phyloP scores from a whole-genome alignment of 305 asterid genomes.

The Striga hermonthica region DNA sequence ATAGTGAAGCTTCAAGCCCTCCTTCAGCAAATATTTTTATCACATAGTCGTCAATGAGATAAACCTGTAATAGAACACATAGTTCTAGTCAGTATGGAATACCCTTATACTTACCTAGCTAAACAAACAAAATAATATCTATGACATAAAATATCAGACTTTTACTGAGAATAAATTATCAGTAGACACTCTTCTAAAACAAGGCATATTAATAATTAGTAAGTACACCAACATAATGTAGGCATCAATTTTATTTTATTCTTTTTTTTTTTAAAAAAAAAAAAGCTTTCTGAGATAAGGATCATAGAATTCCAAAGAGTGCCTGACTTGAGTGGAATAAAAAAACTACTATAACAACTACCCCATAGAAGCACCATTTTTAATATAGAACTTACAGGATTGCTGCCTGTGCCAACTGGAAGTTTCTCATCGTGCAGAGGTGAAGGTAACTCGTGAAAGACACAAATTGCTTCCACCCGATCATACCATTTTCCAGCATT shows the following conservation, averaged over 20 bases:
- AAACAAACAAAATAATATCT: not conserved
- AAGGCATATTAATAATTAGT: not conserved
- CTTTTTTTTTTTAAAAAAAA: not conserved
- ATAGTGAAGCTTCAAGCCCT: conserved; percentile 79
- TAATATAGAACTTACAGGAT: conserved; percentile 72
- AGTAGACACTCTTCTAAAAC: conserved; percentile 4
- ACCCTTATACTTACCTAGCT: conserved; percentile 17
- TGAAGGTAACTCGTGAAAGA: conserved; percentile 58
- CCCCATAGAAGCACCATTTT: conserved; percentile 18
- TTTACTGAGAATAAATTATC: not conserved
- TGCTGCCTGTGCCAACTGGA: conserved; percentile 98
- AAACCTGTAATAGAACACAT: conserved; percentile 55
- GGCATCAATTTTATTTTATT: conserved; percentile 14
- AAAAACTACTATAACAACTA: conserved; percentile 7
- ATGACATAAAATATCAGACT: not conserved
- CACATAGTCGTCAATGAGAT: conserved; percentile 64
- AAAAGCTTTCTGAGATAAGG: conserved; percentile 1
- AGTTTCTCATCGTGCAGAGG: conserved; percentile 82
- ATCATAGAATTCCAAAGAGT: conserved; percentile 16
- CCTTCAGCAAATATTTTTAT: conserved; percentile 82
- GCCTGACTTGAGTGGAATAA: conserved; percentile 22
- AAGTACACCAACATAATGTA: conserved; percentile 14
- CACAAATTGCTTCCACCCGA: conserved; percentile 62
- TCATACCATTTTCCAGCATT: conserved; percentile 82
- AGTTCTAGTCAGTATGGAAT: conserved; percentile 26